These are phyloP conservation scores for Annona squamosa DNA, from an alignment of 164 flowering plant genomes.

Conservation along the genomic window DNA sequence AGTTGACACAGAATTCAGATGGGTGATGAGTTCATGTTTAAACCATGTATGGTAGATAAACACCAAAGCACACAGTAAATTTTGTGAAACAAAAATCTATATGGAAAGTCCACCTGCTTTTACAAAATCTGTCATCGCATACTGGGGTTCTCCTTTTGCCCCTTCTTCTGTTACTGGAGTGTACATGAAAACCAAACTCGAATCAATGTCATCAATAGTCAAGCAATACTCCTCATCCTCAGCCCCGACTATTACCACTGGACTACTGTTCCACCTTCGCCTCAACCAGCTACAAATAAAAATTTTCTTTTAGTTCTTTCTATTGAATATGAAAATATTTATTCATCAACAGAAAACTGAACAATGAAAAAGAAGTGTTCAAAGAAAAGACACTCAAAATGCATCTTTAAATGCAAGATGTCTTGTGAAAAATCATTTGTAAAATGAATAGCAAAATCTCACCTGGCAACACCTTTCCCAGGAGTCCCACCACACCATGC, in stretches of 20 bases:
- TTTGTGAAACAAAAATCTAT: not conserved
- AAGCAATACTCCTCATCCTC: constrained; percentile 83
- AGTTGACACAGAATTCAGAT: too few species aligned
- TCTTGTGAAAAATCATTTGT: constrained; percentile 4
- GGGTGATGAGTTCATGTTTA: too few species aligned
- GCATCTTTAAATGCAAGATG: not conserved
- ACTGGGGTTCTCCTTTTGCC: constrained; percentile 95
- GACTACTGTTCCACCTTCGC: constrained; percentile 88
- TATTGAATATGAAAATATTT: too few species aligned
- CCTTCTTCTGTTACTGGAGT: constrained; percentile 97
- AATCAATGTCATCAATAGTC: constrained; percentile 77
- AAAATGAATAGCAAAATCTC: constrained; percentile 7
- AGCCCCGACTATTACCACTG: constrained; percentile 84
- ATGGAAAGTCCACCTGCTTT: constrained; percentile 62
- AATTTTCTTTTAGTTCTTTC: too few species aligned
- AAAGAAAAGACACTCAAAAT: not conserved
- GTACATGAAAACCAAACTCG: constrained; percentile 94
- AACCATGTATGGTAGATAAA: too few species aligned
- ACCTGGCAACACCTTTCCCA: constrained; percentile 94
- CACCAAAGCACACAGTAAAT: too few species aligned
- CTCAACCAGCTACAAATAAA: constrained; percentile 74
- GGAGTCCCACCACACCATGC: constrained; percentile 99
- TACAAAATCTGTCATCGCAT: constrained; percentile 90
- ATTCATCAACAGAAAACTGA: not conserved
- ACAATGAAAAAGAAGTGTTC: not conserved